Evolutionary conservation across 768 basidiomycete genomes (phyloP).

Genomic region (Rhizopogon vulgaris): DNA sequence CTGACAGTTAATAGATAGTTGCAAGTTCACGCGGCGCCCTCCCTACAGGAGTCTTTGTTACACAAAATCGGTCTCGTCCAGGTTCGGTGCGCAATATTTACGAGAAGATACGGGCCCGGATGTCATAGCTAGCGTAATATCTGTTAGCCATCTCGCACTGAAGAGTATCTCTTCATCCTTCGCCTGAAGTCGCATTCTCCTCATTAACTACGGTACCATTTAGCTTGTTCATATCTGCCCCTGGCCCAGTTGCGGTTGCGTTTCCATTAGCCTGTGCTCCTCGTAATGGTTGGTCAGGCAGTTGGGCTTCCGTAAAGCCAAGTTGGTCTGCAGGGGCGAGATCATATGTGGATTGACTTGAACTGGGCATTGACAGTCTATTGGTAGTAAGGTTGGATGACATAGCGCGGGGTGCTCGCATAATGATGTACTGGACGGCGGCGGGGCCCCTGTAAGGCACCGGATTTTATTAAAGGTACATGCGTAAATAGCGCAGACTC

Average conservation of each 20-base stretch:
- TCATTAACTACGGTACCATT: constrained; percentile 60
- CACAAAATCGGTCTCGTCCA: too few species aligned
- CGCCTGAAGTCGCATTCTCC: constrained; percentile 51
- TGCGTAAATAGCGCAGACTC: too few species aligned
- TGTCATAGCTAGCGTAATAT: constrained; percentile 57
- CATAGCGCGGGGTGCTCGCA: constrained; percentile 70
- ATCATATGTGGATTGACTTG: constrained; percentile 53
- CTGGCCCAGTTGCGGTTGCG: constrained; percentile 44
- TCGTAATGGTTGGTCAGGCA: constrained; percentile 58
- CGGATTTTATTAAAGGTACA: too few species aligned
- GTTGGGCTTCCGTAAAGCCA: constrained; percentile 61
- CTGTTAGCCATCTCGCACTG: constrained; percentile 77
- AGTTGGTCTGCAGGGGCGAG: constrained; percentile 79
- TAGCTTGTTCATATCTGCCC: constrained; percentile 54
- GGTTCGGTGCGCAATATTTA: background rate
- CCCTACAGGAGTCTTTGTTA: too few species aligned
- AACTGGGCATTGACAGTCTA: constrained; percentile 42
- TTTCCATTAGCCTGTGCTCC: constrained; percentile 31
- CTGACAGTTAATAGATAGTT: too few species aligned
- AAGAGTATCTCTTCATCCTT: constrained; percentile 64
- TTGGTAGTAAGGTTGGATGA: constrained; percentile 64
- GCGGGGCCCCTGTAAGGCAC: constrained; percentile 61
- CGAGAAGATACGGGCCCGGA: background rate
- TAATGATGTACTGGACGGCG: constrained; percentile 74
- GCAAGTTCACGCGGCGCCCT: too few species aligned